Base-by-base conservation (phyloP, 2,329 filamentous ascomycete genomes). In the Trichophyton mentagrophytes region DNA sequence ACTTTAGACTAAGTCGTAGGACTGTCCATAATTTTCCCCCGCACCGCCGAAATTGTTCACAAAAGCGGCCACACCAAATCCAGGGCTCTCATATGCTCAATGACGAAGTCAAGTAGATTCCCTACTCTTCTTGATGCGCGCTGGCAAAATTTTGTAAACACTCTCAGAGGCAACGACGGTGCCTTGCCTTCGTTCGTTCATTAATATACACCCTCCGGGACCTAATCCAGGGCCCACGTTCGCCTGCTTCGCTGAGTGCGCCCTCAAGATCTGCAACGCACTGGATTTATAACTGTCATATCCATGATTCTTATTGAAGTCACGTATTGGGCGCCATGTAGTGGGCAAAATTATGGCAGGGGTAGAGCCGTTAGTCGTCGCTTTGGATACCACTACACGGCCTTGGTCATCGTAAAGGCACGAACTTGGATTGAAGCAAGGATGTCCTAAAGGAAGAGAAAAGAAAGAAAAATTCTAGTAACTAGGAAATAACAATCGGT, bases 171-270 rank as follows among this genome's bases (percentile, higher is more conserved):
- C 77, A 22, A 76, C 71, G 59, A 84, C 77, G 0, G 77, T 78
- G 61, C 69, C 67, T 61, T 78, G 75, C 33, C 81, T 74, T 63
- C 78, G 76, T 20, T 77, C 74, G 36, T 78, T 84, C 3, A 78
- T 81, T 4, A 85, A 69, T 22, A 74, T 77, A 46, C 77, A 77
- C 3, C 82, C 82, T 46, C 76, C 78, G 51, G 75, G 73, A 60
- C 82, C 81, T 65, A 84, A 73, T 0, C 77, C 79, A 2, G 78
- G 74, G 2, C 82, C 82, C 64, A 82, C 72, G 22, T 73, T 72
- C 57, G 72, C 72, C 67, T 83, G 83, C 62, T 77, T 77, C 49
- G 74, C 72, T 38, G 77, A 72, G 38, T 83, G 71, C 7, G 77
- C 76, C 59, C 72, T 70, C 15, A 78, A 65, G 2, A 77, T 71